Base-by-base conservation (phyloP, 2,329 filamentous ascomycete genomes). In the Capronia coronata region DNA sequence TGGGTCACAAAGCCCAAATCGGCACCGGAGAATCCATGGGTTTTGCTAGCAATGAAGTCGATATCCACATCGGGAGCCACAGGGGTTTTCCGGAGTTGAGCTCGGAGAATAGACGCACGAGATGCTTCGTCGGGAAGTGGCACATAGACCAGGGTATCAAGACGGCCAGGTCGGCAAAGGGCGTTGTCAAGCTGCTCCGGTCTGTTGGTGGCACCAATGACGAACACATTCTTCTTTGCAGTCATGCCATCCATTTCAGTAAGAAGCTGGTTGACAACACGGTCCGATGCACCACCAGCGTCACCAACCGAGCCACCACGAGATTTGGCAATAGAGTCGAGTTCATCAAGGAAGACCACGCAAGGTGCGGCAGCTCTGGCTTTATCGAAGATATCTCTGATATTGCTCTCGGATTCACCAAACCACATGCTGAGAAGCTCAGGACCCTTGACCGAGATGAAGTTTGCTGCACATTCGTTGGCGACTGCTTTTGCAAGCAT, bases 221-320 rank as follows among this genome's bases (percentile, higher is more conserved):
- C 93, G 73, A 98, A 98, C 59, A 98, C 93, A 69, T 98, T 98
- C 86, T 98, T 98, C 87, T 98, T 98, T 32, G 91, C 96, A 39
- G 91, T 97, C 91, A 97, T 97, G 64, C 91, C 91, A 62, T 97
- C 91, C 91, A 97, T 96, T 81, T 97, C 88, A 61, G 93, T 98
- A 66, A 98, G 76, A 68, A 98, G 89, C 78, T 98, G 94, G 78
- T 98, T 98, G 71, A 98, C 93, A 62, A 98, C 93, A 83, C 94
- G 93, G 74, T 98, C 94, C 40, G 91, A 97, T 59, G 93, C 93
- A 80, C 93, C 93, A 59, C 93, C 93, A 64, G 93, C 93, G 75
- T 98, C 93, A 59, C 93, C 93, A 53, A 88, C 79, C 52, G 90
- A 96, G 62, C 93, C 93, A 71, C 93, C 94, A 84, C 94, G 91